Base-by-base conservation (phyloP, 495 filamentous ascomycete genomes). In the Clohesyomyces aquaticus region DNA sequence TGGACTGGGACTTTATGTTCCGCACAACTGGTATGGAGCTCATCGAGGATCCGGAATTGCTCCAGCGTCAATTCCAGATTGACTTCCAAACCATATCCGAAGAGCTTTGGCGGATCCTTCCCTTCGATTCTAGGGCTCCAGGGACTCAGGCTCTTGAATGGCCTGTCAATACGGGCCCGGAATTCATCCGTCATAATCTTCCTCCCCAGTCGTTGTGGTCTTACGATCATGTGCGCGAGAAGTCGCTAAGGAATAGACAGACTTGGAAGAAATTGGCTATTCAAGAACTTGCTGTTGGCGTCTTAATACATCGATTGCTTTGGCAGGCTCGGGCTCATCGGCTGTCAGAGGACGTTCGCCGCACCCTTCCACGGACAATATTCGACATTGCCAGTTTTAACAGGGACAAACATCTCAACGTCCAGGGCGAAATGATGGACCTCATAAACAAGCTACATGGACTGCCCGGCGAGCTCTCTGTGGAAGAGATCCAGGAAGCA, bases 131-230 rank as follows among this genome's bases (percentile, higher is more conserved):
- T 11, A 51, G 46, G 45, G 42, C 57, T 55, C 63, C 64, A 11
- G 49, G 55, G 14, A 32, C 42, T 10, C 43, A 58, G 21, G 26
- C 28, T 23, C 26, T 65, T 0, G 21, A 51, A 10, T 73, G 71
- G 67, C 59, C 70, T 16, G 59, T 64, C 26, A 75, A 73, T 55
- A 74, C 72, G 18, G 73, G 73, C n/a, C 61, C 58, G 4, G 22
- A 59, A 1, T 48, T 74, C 21, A 42, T 59, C 27, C 26, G 51
- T 2, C 32, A 63, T 32, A 21, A 70, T 55, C 51, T 75, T 11
- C 60, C 73, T 18, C 75, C 73, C 11, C 60, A 77, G 42, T 74
- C 72, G 1, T 59, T 77, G 28, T 77, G 71, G 58, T 69, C 75
- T 41, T 27, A 52, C 2, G 63, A 70, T 23, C 18, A 59, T 16